These are phyloP conservation scores for Umbelopsis vinacea DNA, from an alignment of 192 early-diverging fungal genomes.

Conservation along the genomic window DNA sequence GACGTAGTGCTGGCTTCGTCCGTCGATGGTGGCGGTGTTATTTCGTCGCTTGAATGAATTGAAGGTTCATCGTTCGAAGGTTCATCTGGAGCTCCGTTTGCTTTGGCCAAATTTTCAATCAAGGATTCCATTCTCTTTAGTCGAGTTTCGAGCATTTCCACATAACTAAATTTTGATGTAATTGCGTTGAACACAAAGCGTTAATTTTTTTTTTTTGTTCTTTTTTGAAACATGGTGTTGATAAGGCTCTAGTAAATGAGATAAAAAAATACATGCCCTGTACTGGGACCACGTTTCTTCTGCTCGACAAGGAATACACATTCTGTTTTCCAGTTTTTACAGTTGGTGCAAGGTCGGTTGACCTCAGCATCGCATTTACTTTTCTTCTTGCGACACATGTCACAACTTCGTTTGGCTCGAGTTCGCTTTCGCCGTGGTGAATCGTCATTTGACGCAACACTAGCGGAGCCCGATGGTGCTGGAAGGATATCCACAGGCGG, in stretches of 20 bases:
- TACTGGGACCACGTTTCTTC: slow-evolving; percentile 74
- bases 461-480: neutral
- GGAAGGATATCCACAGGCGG: slow-evolving; percentile 16
- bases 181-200: neutral
- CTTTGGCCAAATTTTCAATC: slow-evolving; percentile 57
- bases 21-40: neutral
- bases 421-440: slow-evolving; percentile 36
- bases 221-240: neutral
- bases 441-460: neutral
- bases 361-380: slow-evolving; percentile 76
- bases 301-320: slow-evolving; percentile 51
- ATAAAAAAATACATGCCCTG: slow-evolving; percentile 55
- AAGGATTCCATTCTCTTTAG: slow-evolving; percentile 72
- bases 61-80: too few relatives aligned
- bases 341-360: slow-evolving; percentile 69
- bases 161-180: slow-evolving; percentile 36
- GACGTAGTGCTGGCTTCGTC: slow-evolving; percentile 2
- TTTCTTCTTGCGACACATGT: slow-evolving; percentile 80
- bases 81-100: slow-evolving; percentile 27
- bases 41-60: neutral
- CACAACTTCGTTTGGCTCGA: slow-evolving; percentile 51
- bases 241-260: neutral
- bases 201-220: slow-evolving; percentile 1
- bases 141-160: slow-evolving; percentile 75
- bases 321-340: slow-evolving; percentile 55